Evolutionary conservation across 306 rosid species (phyloP), one percentile per base, ranked within the genome.

Genomic region (Prunus kanzakura): DNA sequence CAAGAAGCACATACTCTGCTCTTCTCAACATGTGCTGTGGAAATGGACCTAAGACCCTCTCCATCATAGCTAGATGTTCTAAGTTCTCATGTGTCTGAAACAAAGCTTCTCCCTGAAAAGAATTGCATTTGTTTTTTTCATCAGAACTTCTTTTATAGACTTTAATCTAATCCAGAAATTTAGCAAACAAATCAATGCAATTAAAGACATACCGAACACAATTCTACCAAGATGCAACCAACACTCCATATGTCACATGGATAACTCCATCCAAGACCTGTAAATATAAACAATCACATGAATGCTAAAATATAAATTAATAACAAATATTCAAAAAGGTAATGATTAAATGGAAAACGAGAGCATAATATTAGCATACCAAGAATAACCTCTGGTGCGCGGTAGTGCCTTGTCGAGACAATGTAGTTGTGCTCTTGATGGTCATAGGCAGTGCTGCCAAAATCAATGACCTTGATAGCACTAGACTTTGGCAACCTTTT

Each of bases 31-130:
- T 87, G 57, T 88, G 86, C 67, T 77, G 86, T 0, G 97, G 93
- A 61, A 90, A 50, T 9, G 90, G 85, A 56, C 97, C 97, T 71
- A 92, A 88, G 54, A 87, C 97, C 78, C 96, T 85, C 80, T 92
- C 97, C 96, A 92, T 92, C 97, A 92, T 90, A 12, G 96, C 97
- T 19, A 92, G 90, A 83, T 90, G 97, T 83, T 92, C 97, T 51
- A 92, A 79, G 86, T 90, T 90, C 82, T 92, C 97, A 43, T 92
- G 96, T 67, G 97, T 92, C 81, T 90, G 97, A 56, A 92, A 92
- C 83, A 92, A 85, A 3, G 97, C 97, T 76, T 92, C 97, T 0
- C 97, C 97, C 97, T 91, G 74, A 30, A 76, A 69, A 55, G 23
- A 65, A 64, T 32, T 70, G 23, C 52, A 74, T 8, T 32, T 32